phyloP scores from a whole-genome alignment of 176 grass and related monocot species.

The Aegilops longissima region DNA sequence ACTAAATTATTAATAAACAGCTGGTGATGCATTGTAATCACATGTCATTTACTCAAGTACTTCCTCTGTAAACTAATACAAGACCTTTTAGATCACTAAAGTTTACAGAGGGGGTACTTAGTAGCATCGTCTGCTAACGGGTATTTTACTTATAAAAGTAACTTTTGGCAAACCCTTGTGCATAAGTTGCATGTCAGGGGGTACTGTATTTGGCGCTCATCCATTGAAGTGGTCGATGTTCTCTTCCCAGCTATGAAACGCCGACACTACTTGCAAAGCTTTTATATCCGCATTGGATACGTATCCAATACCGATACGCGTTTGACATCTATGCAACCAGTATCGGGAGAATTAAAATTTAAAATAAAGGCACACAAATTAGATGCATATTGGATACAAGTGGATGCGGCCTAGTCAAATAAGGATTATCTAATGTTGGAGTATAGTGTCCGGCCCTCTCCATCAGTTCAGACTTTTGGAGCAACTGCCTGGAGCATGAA shows the following conservation, averaged over 20 bases:
- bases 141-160: not conserved
- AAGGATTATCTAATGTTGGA: not conserved
- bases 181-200: not conserved
- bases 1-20: not conserved
- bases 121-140: not conserved
- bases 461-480: too few relatives aligned
- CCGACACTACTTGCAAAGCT: not conserved
- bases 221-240: not conserved
- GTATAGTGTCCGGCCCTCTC: too few relatives aligned
- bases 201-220: slow-evolving; percentile 1
- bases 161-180: slow-evolving; percentile 1
- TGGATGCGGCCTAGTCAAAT: not conserved
- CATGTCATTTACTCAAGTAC: not conserved
- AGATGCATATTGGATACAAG: not conserved
- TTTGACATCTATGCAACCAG: not conserved
- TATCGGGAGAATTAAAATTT: not conserved
- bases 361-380: not conserved
- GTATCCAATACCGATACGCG: not conserved
- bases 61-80: too few relatives aligned
- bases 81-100: too few relatives aligned
- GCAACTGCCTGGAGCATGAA: too few relatives aligned
- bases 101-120: not conserved
- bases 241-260: not conserved
- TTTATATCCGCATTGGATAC: not conserved
- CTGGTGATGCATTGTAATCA: not conserved